Base-by-base conservation (phyloP, 352 stramenopile genomes). In the Pythium sp. region DNA sequence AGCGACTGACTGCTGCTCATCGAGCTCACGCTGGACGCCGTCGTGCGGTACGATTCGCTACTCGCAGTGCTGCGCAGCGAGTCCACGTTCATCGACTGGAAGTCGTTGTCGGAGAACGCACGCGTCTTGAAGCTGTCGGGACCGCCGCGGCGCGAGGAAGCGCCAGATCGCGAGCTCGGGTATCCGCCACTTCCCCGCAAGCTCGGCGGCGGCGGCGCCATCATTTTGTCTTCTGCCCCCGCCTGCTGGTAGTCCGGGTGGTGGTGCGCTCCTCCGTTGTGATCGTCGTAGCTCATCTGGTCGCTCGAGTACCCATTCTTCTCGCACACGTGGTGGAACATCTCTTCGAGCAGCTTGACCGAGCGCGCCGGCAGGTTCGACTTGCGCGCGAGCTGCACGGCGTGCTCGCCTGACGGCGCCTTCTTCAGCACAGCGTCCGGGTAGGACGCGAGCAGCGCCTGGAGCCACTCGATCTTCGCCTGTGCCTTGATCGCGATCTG, bases 401-500 rank as follows among this genome's bases (percentile, higher is more conserved):
- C 85, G 64, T 92, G 85, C 70, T 96, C 88, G 38, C 86, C 86
- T 18, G 79, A 79, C 0, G 86, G 85, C 24, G 80, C 74, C 61
- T 94, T 90, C 70, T 89, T 89, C 55, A 93, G 73, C 59, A 94
- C 85, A 1, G 88, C 88, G 60, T 96, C 86, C 18, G 88, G 86
- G 62, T 90, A 94, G 43, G 83, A 92, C 18, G 86, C 88, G 28
- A 96, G 71, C 49, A 96, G 73, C 63, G 86, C 86, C 68, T 96
- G 88, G 26, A 96, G 73, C 86, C 86, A 94, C 72, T 96, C 87
- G 72, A 94, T 91, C 58, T 89, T 90, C 51, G 84, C 86, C 64
- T 96, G 84, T 7, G 86, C 86, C 70, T 94, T 94, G 73, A 94
- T 93, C 15, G 88, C 88, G 66, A 96, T 96, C 75, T 96, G 88